Evolutionary conservation across 805 yeast species (phyloP), one percentile per base, ranked within the genome.

Genomic region (Pichia rugopelliculosa): DNA sequence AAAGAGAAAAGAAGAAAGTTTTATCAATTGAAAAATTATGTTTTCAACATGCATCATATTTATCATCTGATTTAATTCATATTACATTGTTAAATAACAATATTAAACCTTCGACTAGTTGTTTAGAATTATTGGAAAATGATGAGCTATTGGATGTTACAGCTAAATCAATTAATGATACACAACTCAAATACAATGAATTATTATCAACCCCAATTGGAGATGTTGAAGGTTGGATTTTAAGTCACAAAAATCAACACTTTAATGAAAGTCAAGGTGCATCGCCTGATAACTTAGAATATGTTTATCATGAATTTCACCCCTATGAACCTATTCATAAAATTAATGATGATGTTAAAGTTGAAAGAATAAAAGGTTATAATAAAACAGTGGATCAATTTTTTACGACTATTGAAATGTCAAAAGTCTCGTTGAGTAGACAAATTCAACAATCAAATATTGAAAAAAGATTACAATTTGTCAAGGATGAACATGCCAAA

Each of bases 331-430:
- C 83, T 8, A 49, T 50, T 18, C 63, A 65, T 46, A 67, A 66
- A 48, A 26, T 41, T 5, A 49, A 49, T 13, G 62, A 58, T 10
- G 54, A 56, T 15, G 66, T 68, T 21, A 58, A 80, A 20, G 42
- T 55, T 9, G 69, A 75, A 3, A 69, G 68, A 18, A 65, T 79
- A 13, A 64, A 68, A 8, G 89, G 93, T 0, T 91, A 88, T 62
- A 90, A 88, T 59, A 76, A 77, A 49, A 83, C 97, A 0, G 73
- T 91, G 20, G 99, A 91, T 64, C 71, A 69, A 37, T 91, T 86
- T 59, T 91, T 86, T 61, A 87, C 96, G 0, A 81, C 91, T 0
- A 70, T 90, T 15, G 96, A 91, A 59, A 80, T 95, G 4, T 79
- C 88, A 4, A 87, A 87, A 58, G 78, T 81, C 57, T 82, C 89